Conservation (phyloP, 1,284 basidiomycete genomes). For the Melampsora larici-populina region DNA sequence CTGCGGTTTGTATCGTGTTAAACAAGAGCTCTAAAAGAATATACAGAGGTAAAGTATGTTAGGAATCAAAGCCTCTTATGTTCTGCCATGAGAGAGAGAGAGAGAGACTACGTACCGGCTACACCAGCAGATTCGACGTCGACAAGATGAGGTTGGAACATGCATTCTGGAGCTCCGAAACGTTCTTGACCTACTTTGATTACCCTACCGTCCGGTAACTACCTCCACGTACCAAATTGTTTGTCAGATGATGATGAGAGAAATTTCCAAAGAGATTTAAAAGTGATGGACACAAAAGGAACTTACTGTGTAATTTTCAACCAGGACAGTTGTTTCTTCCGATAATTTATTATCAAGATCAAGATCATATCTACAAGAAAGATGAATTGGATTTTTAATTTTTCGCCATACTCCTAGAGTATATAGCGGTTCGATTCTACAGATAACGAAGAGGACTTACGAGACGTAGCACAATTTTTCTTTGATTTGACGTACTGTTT, state of each 20-base stretch:
- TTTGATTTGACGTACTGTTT: slow-evolving; percentile 97
- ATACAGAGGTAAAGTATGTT: not conserved
- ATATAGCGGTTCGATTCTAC: not conserved
- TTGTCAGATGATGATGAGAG: slow-evolving; percentile 1
- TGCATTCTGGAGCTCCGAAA: slow-evolving; percentile 99
- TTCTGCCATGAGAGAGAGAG: not conserved
- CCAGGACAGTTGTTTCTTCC: slow-evolving; percentile 93
- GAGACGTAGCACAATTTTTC: slow-evolving; percentile 97
- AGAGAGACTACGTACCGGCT: slow-evolving; percentile 63
- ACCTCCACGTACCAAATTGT: slow-evolving; percentile 4
- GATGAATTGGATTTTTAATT: not conserved
- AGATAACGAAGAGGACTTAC: slow-evolving; percentile 56
- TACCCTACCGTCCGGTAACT: slow-evolving; percentile 91
- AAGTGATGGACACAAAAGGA: not conserved
- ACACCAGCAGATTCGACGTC: slow-evolving; percentile 96
- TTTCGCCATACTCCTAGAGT: not conserved
- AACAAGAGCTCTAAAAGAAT: slow-evolving; percentile 76
- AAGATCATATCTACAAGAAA: slow-evolving; percentile 73
- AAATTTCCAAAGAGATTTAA: not conserved
- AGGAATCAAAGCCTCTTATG: not conserved
- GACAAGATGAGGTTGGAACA: slow-evolving; percentile 99
- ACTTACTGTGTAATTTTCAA: slow-evolving; percentile 88
- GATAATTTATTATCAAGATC: slow-evolving; percentile 88
- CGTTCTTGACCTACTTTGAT: slow-evolving; percentile 98
- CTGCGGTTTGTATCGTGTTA: slow-evolving; percentile 88